Evolutionary conservation across 192 early-diverging fungal species (phyloP).

Genomic region (Geranomyces variabilis): DNA sequence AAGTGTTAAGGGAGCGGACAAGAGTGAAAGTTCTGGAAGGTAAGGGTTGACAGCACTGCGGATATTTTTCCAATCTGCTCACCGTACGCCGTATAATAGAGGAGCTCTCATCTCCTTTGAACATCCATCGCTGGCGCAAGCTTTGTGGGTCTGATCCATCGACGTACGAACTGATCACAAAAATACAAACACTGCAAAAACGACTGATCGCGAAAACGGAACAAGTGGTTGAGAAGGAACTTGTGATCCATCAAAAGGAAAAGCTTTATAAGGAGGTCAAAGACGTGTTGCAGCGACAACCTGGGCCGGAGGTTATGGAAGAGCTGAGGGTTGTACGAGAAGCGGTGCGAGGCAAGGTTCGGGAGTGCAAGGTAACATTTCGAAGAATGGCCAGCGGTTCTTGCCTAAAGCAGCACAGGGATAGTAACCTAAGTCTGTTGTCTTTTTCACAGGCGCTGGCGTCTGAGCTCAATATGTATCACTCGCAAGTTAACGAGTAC

Average conservation of each 20-base stretch:
- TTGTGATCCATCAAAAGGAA: slow-evolving; percentile 61
- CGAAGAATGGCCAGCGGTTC: too few relatives aligned
- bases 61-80: background rate
- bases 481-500: slow-evolving; percentile 65
- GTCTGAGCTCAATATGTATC: slow-evolving; percentile 69
- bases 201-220: slow-evolving; percentile 65
- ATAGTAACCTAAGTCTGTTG: too few relatives aligned
- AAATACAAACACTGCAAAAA: slow-evolving; percentile 65
- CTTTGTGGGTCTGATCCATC: slow-evolving; percentile 62
- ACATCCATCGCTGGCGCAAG: slow-evolving; percentile 67
- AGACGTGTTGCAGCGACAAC: slow-evolving; percentile 57
- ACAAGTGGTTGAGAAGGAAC: slow-evolving; percentile 66
- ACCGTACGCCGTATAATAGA: slow-evolving; percentile 33
- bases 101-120: slow-evolving; percentile 68
- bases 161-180: slow-evolving; percentile 64
- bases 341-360: slow-evolving; percentile 54
- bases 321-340: slow-evolving; percentile 54
- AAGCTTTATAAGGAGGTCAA: slow-evolving; percentile 64
- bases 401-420: too few relatives aligned
- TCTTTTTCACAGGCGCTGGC: slow-evolving; percentile 52
- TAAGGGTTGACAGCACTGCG: slow-evolving; percentile 4
- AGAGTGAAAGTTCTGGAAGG: slow-evolving; percentile 65
- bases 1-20: slow-evolving; percentile 59
- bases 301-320: slow-evolving; percentile 61
- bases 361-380: slow-evolving; percentile 58